Percentiles rank a stretch among this genome's conserved stretches.
These are phyloP conservation scores for Suillus clintonianus DNA, from an alignment of 768 basidiomycete species.

Conservation along the genomic window DNA sequence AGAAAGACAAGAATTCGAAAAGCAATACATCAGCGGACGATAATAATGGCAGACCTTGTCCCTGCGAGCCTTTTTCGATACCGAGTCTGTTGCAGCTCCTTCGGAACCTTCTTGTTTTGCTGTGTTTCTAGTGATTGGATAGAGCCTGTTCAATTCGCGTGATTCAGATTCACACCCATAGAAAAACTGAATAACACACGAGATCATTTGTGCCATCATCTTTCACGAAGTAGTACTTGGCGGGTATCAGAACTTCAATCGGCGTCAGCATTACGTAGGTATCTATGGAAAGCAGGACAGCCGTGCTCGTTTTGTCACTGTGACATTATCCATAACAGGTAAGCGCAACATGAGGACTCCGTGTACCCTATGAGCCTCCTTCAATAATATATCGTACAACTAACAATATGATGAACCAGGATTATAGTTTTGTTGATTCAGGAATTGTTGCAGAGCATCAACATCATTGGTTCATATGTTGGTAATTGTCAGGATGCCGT, in stretches of 20 bases:
- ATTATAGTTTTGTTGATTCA: slow-evolving; percentile 7
- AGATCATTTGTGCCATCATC: slow-evolving; percentile 8
- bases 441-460: slow-evolving; percentile 21
- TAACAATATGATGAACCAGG: too few relatives aligned
- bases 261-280: slow-evolving; percentile 46
- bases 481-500: slow-evolving; percentile 83
- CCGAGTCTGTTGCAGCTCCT: slow-evolving; percentile 86
- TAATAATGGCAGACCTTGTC: slow-evolving; percentile 62
- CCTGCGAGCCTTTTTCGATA: slow-evolving; percentile 82
- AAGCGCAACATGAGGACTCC: too few relatives aligned
- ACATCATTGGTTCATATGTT: slow-evolving; percentile 41
- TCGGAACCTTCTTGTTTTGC: slow-evolving; percentile 79
- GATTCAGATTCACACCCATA: background rate
- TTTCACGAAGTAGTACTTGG: slow-evolving; percentile 74
- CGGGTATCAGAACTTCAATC: slow-evolving; percentile 64
- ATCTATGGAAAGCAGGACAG: too few relatives aligned
- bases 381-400: too few relatives aligned
- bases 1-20: background rate
- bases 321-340: too few relatives aligned
- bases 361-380: too few relatives aligned
- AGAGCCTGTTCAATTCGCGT: background rate
- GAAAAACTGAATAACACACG: slow-evolving; percentile 15
- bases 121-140: slow-evolving; percentile 78
- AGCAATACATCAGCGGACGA: background rate
- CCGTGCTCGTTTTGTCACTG: too few relatives aligned